These are phyloP conservation scores for Pseudogymnoascus sp. DNA, from an alignment of 2,329 filamentous ascomycete genomes.

Conservation along the genomic window DNA sequence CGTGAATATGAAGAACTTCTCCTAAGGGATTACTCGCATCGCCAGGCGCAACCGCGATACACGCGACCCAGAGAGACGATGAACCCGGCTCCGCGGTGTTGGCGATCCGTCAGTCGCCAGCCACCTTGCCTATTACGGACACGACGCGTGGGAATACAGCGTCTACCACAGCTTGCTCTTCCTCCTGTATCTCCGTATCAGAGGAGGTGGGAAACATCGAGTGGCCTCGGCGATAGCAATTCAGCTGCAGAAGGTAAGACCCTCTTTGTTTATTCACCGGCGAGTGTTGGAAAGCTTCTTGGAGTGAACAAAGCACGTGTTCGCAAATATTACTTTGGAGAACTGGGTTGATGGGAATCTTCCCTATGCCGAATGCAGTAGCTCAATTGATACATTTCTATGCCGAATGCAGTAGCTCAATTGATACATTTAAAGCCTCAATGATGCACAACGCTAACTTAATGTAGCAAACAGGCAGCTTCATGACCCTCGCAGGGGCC, in stretches of 20 bases:
- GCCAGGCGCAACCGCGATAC: constrained; percentile 1
- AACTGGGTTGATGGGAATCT: background rate
- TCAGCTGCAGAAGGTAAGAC: constrained; percentile 4
- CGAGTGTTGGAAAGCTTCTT: background rate
- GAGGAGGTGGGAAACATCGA: constrained; percentile 4
- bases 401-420: background rate
- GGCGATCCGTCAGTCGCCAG: constrained; percentile 5
- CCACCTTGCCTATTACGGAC: constrained; percentile 2
- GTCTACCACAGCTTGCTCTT: background rate
- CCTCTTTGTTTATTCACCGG: background rate
- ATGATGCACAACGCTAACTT: background rate
- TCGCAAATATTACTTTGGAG: background rate
- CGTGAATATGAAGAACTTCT: background rate
- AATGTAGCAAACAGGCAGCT: background rate
- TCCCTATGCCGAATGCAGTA: background rate
- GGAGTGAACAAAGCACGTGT: background rate
- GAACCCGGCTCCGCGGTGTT: constrained; percentile 3
- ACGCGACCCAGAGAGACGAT: background rate
- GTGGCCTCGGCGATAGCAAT: constrained; percentile 9
- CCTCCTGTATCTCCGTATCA: background rate
- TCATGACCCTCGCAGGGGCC: constrained; percentile 4
- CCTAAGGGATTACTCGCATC: constrained; percentile 1
- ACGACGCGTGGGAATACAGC: background rate
- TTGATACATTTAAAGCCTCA: background rate
- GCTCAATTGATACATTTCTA: background rate